Evolutionary conservation across 2,329 filamentous ascomycete genomes (phyloP), one percentile per base, ranked within the genome.

Genomic region (Fusarium praegraminearum): DNA sequence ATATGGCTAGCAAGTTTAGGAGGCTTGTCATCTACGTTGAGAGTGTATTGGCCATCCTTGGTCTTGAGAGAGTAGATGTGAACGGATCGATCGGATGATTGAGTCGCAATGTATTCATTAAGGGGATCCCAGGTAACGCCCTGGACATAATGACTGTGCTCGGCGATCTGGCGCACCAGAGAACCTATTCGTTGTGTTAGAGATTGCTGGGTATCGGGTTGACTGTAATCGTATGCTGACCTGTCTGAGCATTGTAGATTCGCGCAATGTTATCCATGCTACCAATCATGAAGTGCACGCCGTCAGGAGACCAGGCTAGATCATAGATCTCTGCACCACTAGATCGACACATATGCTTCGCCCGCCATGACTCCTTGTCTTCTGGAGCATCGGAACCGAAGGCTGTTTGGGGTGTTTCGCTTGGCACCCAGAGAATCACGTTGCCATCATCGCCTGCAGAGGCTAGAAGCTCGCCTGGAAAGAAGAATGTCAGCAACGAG

Each of bases 251-350:
- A 80, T 97, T 98, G 84, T 98, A 98, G 74, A 99, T 98, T 63
- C 95, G 89, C 62, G 96, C 94, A 78, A 98, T 91, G 79, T 99
- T 99, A 83, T 99, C 96, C 94, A 99, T 98, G 82, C 96, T 98
- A 40, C 96, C 96, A 26, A 97, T 98, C 75, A 99, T 98, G 83
- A 99, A 97, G 82, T 97, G 96, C 40, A 90, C 85, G 40, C 93
- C 94, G 80, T 99, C 96, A n/a, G 97, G 97, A 50, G 96, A 98
- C 97, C 96, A 99, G 52, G 96, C 96, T 60, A 99, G 84, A 80
- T 99, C 96, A 81, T 99, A 99, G 72, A 99, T 98, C 80, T 99
- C 96, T 13, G 94, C 93, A 36, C 94, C 95, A 67, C 92, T 93
- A 46, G 94, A 97, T 67, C 96, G 90, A 80, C 94, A 98, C 96